Percentiles rank a stretch among this genome's conserved stretches.
Evolutionary conservation across 2,329 filamentous ascomycete species (phyloP).

Genomic region (Amylocarpus encephaloides): DNA sequence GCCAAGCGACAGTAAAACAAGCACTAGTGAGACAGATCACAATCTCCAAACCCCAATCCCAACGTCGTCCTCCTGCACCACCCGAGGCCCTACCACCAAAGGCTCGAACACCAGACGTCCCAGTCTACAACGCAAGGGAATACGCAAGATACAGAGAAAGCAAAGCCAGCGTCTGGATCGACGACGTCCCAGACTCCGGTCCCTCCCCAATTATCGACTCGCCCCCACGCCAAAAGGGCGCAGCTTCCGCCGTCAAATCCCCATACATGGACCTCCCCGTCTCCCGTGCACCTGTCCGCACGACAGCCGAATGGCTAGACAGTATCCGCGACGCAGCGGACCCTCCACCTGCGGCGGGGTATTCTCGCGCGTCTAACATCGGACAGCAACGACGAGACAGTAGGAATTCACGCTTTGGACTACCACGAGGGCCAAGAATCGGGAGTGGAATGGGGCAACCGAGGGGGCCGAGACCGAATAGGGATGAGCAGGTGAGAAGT

Average conservation of each 20-base stretch:
- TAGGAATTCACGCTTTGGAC: neutral
- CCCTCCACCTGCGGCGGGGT: neutral
- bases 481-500: slow-evolving; percentile 3
- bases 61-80: slow-evolving; percentile 1
- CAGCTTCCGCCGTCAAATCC: neutral
- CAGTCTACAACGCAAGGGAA: neutral
- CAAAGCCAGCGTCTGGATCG: slow-evolving; percentile 26
- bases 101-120: neutral
- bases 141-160: slow-evolving; percentile 15
- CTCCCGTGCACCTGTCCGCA: slow-evolving; percentile 7
- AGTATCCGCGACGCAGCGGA: neutral
- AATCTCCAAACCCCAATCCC: neutral
- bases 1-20: slow-evolving; percentile 1
- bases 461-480: neutral
- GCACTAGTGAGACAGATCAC: neutral
- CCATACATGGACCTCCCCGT: slow-evolving; percentile 13
- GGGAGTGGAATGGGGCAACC: slow-evolving; percentile 3
- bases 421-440: slow-evolving; percentile 9
- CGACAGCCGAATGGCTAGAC: slow-evolving; percentile 19
- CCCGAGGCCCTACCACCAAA: slow-evolving; percentile 2
- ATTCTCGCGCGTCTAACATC: neutral
- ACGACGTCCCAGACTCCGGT: slow-evolving; percentile 17
- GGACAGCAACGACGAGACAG: neutral
- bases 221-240: slow-evolving; percentile 1
- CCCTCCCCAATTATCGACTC: slow-evolving; percentile 11